These are phyloP conservation scores for Saccharomycopsis synnaedendra DNA, from an alignment of 805 yeast genomes.

Conservation along the genomic window DNA sequence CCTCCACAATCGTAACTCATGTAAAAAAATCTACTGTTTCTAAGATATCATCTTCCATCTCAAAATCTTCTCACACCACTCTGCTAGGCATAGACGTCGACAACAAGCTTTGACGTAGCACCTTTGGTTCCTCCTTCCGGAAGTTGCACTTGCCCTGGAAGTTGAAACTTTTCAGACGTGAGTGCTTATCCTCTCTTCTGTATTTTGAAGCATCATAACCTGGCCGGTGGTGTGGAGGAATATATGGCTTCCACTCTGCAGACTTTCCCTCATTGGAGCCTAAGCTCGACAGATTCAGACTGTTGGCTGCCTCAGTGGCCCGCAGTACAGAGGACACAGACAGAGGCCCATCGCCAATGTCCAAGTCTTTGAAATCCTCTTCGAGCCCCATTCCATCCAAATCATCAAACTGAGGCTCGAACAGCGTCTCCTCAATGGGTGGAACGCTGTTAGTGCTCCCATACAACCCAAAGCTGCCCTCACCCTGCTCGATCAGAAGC, in stretches of 20 bases:
- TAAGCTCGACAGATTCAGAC: not conserved
- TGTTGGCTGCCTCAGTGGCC: not conserved
- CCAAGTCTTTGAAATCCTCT: not conserved
- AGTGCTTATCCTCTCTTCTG: constrained; percentile 1
- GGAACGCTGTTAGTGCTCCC: not conserved
- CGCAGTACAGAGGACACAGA: not conserved
- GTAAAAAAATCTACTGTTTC: no score
- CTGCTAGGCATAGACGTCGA: no score
- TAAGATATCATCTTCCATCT: no score
- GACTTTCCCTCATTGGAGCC: not conserved
- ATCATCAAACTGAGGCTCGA: constrained; percentile 13
- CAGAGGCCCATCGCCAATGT: not conserved
- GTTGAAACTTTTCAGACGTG: not conserved
- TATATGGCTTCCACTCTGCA: not conserved
- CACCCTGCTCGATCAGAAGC: not conserved
- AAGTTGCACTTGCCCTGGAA: not conserved
- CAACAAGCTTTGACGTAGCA: no score
- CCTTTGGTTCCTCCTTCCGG: no score
- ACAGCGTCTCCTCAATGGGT: constrained; percentile 1
- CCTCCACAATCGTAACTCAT: no score
- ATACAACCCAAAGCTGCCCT: not conserved
- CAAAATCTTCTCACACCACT: no score
- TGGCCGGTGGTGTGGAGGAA: constrained; percentile 17
- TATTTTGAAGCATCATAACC: constrained; percentile 13
- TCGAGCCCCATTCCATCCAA: constrained; percentile 17